Base-by-base conservation (phyloP, 208 protist species). In the Wallacemonas sp. region DNA sequence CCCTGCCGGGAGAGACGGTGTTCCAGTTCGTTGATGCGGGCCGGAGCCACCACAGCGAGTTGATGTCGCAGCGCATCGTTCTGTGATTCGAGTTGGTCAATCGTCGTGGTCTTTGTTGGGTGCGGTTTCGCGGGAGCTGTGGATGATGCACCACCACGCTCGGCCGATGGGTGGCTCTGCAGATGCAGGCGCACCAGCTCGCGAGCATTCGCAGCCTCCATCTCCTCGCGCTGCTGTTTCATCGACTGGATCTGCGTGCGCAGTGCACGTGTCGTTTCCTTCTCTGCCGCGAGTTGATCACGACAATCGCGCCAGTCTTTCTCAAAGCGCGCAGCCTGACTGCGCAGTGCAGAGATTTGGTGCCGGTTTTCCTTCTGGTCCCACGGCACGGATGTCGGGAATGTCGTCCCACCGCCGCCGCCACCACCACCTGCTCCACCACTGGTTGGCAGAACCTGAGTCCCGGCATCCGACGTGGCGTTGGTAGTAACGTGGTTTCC, bases 351-450 rank as follows among this genome's bases (percentile, higher is more conserved):
- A 2, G 88, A 92, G 17, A 92, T 81, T 27, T 92, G 56, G 17
- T 82, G 72, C 48, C 87, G 56, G 61, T 94, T 83, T 60, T 88
- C 83, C 24, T 82, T 74, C 57, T 92, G 85, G 55, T 79, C 74
- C 46, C 71, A 66, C 38, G 85, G 81, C 21, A 78, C 12, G 32
- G 57, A 1, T 0, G 33, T 1, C 3, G 52, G 19, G 3, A 46
- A 29, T 23, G 61, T 11, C 34, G 47, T 19, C 17, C 24, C 33
- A 52, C 30, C 54, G 29, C 24, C n/a, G 23, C 36, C 58, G 21
- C 27, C 5, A n/a, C 16, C 58, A 24, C 47, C 19, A 17, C 43
- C 17, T 47, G 3, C 11, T 3, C 36, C 21, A 5, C 11, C 26
- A 1, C 21, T 14, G 21, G 68, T 69, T 5, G 75, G 52, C n/a